These are phyloP conservation scores for Myxozyma neglecta DNA, from an alignment of 805 yeast species.

Conservation along the genomic window DNA sequence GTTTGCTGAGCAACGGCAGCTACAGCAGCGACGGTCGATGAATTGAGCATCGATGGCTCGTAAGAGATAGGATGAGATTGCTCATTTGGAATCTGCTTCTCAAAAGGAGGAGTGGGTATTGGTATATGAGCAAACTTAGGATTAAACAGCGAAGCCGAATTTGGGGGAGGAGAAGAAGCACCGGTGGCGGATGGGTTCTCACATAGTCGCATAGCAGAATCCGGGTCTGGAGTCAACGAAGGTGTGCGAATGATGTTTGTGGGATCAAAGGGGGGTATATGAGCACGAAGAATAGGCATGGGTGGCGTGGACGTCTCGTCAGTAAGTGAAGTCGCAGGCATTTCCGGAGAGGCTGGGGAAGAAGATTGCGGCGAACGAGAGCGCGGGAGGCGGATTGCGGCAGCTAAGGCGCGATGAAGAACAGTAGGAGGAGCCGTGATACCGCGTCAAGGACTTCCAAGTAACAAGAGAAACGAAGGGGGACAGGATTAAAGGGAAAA, in stretches of 20 bases:
- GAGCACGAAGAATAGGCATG: neutral
- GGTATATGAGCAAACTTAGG: slow-evolving; percentile 1
- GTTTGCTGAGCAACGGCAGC: slow-evolving; percentile 8
- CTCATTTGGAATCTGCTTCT: neutral
- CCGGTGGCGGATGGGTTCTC: slow-evolving; percentile 5
- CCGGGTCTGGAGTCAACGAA: slow-evolving; percentile 27
- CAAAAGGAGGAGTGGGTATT: slow-evolving; percentile 3
- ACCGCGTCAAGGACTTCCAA: neutral
- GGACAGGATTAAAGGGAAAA: neutral
- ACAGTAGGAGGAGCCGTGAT: neutral
- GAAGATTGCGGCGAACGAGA: neutral
- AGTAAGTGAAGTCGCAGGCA: neutral
- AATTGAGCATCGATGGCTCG: neutral
- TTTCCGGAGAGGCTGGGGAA: neutral
- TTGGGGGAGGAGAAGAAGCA: slow-evolving; percentile 7
- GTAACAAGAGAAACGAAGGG: neutral
- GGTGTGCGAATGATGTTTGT: slow-evolving; percentile 27
- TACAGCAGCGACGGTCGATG: slow-evolving; percentile 8
- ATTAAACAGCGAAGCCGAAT: neutral
- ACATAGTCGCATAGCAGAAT: slow-evolving; percentile 19
- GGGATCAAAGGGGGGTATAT: neutral
- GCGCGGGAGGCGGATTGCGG: neutral
- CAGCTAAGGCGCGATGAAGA: neutral
- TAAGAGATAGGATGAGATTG: neutral
- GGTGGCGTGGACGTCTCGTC: neutral